phyloP scores from a whole-genome alignment of 2,329 filamentous ascomycete species.

The Pseudogymnoascus sp. region DNA sequence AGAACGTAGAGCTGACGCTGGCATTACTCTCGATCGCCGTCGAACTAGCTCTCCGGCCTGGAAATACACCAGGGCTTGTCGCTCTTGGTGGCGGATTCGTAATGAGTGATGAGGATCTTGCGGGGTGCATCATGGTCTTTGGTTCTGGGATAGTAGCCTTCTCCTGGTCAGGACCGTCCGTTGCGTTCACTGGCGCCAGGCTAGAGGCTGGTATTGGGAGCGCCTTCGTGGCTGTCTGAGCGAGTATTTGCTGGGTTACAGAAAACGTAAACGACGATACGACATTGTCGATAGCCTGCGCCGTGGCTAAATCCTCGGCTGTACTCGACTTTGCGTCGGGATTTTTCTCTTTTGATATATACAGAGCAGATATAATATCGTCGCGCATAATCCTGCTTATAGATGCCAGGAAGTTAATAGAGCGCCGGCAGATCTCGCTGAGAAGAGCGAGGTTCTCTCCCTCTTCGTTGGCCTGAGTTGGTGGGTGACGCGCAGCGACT shows the following conservation, averaged over 20 bases:
- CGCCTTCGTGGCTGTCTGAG: constrained; percentile 62
- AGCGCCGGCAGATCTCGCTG: constrained; percentile 77
- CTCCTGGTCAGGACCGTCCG: constrained; percentile 37
- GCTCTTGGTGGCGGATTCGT: constrained; percentile 34
- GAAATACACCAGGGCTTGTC: constrained; percentile 45
- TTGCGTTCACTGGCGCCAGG: constrained; percentile 28
- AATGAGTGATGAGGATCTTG: constrained; percentile 52
- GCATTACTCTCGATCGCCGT: constrained; percentile 33
- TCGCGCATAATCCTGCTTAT: constrained; percentile 70
- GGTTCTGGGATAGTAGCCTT: constrained; percentile 57
- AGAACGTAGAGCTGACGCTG: constrained; percentile 37
- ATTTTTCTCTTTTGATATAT: constrained; percentile 10
- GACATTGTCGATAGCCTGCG: constrained; percentile 59
- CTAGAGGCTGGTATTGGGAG: constrained; percentile 57
- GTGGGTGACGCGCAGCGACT: constrained; percentile 43
- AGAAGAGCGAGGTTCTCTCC: constrained; percentile 68
- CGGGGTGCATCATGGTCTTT: constrained; percentile 63
- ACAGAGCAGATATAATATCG: constrained; percentile 60
- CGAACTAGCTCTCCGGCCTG: constrained; percentile 34
- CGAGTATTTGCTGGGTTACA: constrained; percentile 65
- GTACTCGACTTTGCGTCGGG: constrained; percentile 29
- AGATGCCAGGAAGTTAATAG: constrained; percentile 74
- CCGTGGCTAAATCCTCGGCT: constrained; percentile 21
- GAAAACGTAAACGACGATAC: constrained; percentile 72
- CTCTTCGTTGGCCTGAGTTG: constrained; percentile 44